A percentile compares a stretch with the other conserved stretches of the same genome.
phyloP scores from a whole-genome alignment of 2,329 filamentous ascomycete genomes.

The Myriangium duriaei region DNA sequence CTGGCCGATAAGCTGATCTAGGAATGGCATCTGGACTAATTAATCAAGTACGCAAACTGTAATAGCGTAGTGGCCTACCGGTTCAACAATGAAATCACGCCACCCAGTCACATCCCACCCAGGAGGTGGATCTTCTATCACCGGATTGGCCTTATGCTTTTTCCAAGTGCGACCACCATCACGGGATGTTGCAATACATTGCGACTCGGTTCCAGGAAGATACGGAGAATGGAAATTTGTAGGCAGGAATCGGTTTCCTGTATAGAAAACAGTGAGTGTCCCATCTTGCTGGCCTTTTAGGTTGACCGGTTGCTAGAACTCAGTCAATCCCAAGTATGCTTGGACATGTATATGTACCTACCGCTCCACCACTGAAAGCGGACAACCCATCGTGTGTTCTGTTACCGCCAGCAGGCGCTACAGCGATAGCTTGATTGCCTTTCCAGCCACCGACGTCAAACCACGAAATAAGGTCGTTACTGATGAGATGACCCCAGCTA shows the following conservation, averaged over 20 bases:
- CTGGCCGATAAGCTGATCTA: constrained; percentile 30
- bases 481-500: constrained; percentile 41
- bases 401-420: constrained; percentile 26
- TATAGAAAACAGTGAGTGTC: constrained; percentile 36
- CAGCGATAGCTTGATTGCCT: constrained; percentile 26
- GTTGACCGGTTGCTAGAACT: constrained; percentile 31
- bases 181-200: constrained; percentile 32
- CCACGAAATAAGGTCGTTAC: constrained; percentile 36
- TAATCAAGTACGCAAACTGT: too few relatives aligned
- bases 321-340: neutral
- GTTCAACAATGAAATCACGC: constrained; percentile 27
- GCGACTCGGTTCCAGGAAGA: constrained; percentile 32
- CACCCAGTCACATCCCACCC: constrained; percentile 35
- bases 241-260: constrained; percentile 33
- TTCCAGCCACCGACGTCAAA: constrained; percentile 36
- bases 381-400: constrained; percentile 38
- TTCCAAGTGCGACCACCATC: constrained; percentile 37
- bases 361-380: constrained; percentile 39
- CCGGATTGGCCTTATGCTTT: constrained; percentile 33
- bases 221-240: constrained; percentile 35
- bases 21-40: neutral
- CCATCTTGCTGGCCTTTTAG: constrained; percentile 34
- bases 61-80: constrained; percentile 17
- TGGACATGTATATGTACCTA: neutral
- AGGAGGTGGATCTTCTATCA: constrained; percentile 31